Conservation (phyloP, 805 yeast genomes). For the Wickerhamomyces pijperi region DNA sequence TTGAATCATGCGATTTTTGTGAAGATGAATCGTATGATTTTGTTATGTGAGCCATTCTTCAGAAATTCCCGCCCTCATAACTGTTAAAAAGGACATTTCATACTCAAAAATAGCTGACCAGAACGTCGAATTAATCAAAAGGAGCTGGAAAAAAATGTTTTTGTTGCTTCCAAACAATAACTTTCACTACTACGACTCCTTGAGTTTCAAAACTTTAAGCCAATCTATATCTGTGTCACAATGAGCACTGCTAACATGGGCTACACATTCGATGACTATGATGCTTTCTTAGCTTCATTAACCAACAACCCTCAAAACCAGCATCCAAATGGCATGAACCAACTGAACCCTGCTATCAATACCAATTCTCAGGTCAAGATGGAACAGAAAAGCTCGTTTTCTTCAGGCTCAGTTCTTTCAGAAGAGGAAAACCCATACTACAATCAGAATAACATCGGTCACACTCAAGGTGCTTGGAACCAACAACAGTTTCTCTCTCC, state of each 20-base stretch:
- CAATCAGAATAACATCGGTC: background rate
- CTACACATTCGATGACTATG: constrained; percentile 22
- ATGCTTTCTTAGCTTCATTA: constrained; percentile 19
- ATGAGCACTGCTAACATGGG: constrained; percentile 11
- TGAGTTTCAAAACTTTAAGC: too few relatives aligned
- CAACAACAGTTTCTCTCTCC: constrained; percentile 7
- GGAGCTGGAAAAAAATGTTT: too few relatives aligned
- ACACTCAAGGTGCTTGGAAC: background rate
- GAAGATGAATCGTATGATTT: background rate
- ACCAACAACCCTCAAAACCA: constrained; percentile 3
- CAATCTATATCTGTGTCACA: too few relatives aligned
- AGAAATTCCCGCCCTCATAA: too few relatives aligned
- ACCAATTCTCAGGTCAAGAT: background rate
- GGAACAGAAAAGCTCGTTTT: background rate
- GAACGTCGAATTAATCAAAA: too few relatives aligned
- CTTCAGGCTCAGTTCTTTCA: background rate
- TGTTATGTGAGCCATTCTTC: too few relatives aligned
- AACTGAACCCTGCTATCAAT: background rate
- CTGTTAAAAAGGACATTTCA: too few relatives aligned
- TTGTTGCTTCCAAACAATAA: too few relatives aligned
- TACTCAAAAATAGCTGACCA: too few relatives aligned
- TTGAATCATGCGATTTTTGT: background rate
- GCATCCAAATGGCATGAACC: background rate
- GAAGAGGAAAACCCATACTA: background rate
- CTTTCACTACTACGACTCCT: background rate